A percentile compares a stretch with the other conserved stretches of the same genome.
phyloP scores from a whole-genome alignment of 2,329 filamentous ascomycete genomes.

The Colletotrichum spinosum region DNA sequence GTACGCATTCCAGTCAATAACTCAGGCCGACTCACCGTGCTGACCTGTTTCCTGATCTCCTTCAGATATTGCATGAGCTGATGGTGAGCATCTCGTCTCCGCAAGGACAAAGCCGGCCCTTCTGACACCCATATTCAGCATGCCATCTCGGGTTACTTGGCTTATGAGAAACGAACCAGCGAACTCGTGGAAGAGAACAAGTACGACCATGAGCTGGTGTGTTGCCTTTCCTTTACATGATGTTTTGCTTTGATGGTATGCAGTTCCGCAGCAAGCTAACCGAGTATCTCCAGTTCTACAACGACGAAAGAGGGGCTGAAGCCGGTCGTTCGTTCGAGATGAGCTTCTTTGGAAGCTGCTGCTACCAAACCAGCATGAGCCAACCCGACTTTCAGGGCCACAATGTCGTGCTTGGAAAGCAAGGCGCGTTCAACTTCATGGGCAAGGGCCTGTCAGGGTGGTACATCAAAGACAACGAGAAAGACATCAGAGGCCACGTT shows the following conservation, averaged over 20 bases:
- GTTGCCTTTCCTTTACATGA: not conserved
- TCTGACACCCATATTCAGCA: conserved; percentile 8
- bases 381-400: not conserved
- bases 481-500: not conserved
- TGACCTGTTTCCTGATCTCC: not conserved
- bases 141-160: conserved; percentile 1
- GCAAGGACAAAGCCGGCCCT: not conserved
- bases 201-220: conserved; percentile 4
- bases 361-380: not conserved
- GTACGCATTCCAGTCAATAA: not conserved
- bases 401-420: not conserved
- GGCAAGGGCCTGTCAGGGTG: too few species aligned
- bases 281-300: conserved; percentile 9
- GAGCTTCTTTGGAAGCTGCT: conserved; percentile 8
- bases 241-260: accelerated
- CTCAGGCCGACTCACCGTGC: not conserved
- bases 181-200: not conserved
- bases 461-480: not conserved
- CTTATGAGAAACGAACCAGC: not conserved
- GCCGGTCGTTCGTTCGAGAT: conserved; percentile 25
- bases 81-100: not conserved
- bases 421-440: not conserved
- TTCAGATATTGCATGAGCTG: conserved; percentile 24
- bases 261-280: not conserved
- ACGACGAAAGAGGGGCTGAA: conserved; percentile 23